Conservation (phyloP, 768 basidiomycete genomes). For the Termitomyces sp. region DNA sequence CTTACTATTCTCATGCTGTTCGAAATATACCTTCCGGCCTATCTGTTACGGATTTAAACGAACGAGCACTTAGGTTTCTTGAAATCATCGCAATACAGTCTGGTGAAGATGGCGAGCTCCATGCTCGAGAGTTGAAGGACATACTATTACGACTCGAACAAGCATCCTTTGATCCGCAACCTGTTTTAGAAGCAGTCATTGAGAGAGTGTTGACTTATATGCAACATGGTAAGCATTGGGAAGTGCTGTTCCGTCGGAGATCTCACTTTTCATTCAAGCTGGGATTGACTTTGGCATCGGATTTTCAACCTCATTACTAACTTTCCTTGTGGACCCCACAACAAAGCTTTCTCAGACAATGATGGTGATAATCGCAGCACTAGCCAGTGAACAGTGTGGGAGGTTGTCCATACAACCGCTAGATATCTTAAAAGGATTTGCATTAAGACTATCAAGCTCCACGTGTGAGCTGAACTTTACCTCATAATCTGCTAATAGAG, state of each 20-base stretch:
- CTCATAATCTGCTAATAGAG: neutral
- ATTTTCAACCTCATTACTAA: slow-evolving; percentile 39
- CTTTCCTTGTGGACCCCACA: slow-evolving; percentile 35
- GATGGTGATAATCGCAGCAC: slow-evolving; percentile 62
- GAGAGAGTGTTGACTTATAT: slow-evolving; percentile 49
- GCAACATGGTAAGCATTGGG: slow-evolving; percentile 36
- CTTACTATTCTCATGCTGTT: slow-evolving; percentile 44
- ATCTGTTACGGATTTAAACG: slow-evolving; percentile 31
- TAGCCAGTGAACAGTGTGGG: slow-evolving; percentile 58
- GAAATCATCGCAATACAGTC: slow-evolving; percentile 47
- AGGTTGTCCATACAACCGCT: slow-evolving; percentile 43
- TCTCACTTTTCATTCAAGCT: slow-evolving; percentile 23
- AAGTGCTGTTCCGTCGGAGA: neutral
- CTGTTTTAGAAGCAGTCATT: slow-evolving; percentile 51
- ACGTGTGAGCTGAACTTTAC: slow-evolving; percentile 31
- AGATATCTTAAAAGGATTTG: slow-evolving; percentile 42
- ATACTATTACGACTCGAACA: slow-evolving; percentile 34
- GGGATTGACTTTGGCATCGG: slow-evolving; percentile 33
- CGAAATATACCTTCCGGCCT: slow-evolving; percentile 29
- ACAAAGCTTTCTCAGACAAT: slow-evolving; percentile 46
- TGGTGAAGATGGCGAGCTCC: slow-evolving; percentile 49
- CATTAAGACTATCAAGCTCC: slow-evolving; percentile 32
- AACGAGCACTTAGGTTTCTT: slow-evolving; percentile 42
- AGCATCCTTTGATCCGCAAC: slow-evolving; percentile 22
- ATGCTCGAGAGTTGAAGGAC: slow-evolving; percentile 46